Evolutionary conservation across 805 yeast genomes (phyloP), one percentile per base, ranked within the genome.

Genomic region (Metschnikowia reukaufii): DNA sequence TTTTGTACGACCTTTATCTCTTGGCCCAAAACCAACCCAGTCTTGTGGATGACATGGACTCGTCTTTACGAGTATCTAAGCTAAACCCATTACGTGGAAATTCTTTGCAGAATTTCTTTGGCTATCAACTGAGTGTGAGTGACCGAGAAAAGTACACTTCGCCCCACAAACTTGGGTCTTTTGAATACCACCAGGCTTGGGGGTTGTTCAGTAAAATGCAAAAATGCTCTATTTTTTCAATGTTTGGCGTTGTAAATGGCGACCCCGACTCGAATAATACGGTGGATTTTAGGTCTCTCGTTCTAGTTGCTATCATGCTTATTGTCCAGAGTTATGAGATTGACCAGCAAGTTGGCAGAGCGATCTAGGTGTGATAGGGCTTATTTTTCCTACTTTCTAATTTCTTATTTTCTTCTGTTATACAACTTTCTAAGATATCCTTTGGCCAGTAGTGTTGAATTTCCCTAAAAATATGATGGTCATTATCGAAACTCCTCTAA

Each of bases 21-120:
- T 37, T 51, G 17, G 15, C 43, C 7, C 31, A 20, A 3, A 46
- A 35, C 4, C 49, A 48, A 39, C 20, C 30, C 5, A 45, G 52
- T 32, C 48, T 51, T 10, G 32, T 45, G 16, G 55, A 51, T 31
- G 36, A 37, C 15, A 32, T 51, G 45, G 48, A 43, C 34, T 35
- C 45, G 6, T 33, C 39, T 4, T 29, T 36, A 25, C 45, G 30
- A 29, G 49, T 51, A n/a, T n/a, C 25, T 15, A 43, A 42, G 20
- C 18, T 30, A 2, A 51, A 48, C 21, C 34, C 37, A 1, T 31
- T 51, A 5, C 37, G 48, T 3, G 52, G 52, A 4, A 33, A 37
- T 6, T 15, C 17, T 13, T 6, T 36, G 25, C 43, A 20, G 4
- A 45, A 51, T 19, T 9, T 45, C 2, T 31, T 45, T 19, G n/a